phyloP scores from a whole-genome alignment of 2,329 filamentous ascomycete genomes.

The Orbilia javanica region DNA sequence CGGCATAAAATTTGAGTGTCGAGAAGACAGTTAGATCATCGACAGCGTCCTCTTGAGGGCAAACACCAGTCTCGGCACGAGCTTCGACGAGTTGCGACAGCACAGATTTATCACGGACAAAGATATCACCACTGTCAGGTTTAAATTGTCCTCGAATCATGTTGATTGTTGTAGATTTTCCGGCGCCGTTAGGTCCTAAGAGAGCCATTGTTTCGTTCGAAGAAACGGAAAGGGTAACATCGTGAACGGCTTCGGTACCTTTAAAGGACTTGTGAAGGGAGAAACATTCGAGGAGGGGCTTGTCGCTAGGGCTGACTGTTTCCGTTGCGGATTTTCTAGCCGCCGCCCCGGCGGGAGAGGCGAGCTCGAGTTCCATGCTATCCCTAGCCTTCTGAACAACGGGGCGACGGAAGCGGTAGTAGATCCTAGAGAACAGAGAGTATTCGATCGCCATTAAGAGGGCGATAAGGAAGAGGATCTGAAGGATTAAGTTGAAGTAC shows the following conservation, averaged over 20 bases:
- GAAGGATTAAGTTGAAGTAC: slow-evolving; percentile 83
- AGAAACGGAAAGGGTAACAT: slow-evolving; percentile 84
- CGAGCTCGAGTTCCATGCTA: slow-evolving; percentile 65
- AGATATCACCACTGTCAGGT: slow-evolving; percentile 80
- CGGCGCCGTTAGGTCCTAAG: slow-evolving; percentile 91
- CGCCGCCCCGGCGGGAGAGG: background rate
- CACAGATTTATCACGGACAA: slow-evolving; percentile 64
- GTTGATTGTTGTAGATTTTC: slow-evolving; percentile 90
- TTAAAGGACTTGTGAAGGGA: slow-evolving; percentile 85
- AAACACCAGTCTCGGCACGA: slow-evolving; percentile 63
- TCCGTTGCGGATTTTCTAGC: slow-evolving; percentile 62
- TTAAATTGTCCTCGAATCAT: slow-evolving; percentile 89
- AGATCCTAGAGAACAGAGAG: slow-evolving; percentile 68
- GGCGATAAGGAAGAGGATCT: slow-evolving; percentile 78
- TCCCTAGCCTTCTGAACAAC: slow-evolving; percentile 65
- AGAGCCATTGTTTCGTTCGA: slow-evolving; percentile 88
- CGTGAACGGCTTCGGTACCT: slow-evolving; percentile 82
- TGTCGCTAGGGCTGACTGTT: slow-evolving; percentile 74
- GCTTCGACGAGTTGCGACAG: slow-evolving; percentile 56
- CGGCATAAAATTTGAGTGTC: slow-evolving; percentile 63
- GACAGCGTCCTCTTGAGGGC: slow-evolving; percentile 64
- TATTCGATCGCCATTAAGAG: slow-evolving; percentile 84
- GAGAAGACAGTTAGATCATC: slow-evolving; percentile 64
- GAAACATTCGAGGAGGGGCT: slow-evolving; percentile 76
- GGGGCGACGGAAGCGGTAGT: slow-evolving; percentile 62